Evolutionary conservation across 495 filamentous ascomycete genomes (phyloP).

Genomic region (Penicillium ochrochloron): DNA sequence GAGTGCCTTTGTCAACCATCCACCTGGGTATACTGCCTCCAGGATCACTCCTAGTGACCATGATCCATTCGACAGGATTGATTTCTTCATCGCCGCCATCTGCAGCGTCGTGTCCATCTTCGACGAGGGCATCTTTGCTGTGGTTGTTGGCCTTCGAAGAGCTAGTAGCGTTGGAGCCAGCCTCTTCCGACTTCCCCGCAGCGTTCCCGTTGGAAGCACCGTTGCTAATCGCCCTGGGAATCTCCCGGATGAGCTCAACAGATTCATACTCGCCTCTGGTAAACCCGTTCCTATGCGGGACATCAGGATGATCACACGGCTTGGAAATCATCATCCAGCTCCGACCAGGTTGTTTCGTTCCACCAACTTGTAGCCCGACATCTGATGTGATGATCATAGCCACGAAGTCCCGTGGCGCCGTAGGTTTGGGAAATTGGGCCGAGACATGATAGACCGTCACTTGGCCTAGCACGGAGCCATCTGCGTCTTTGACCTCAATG

Average conservation of each 20-base stretch:
- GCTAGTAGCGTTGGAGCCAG: neutral
- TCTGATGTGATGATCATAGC: conserved; percentile 67
- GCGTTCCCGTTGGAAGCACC: conserved; percentile 2
- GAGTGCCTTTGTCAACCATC: conserved; percentile 93
- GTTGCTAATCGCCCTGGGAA: conserved; percentile 52
- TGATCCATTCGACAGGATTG: conserved; percentile 90
- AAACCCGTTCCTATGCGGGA: conserved; percentile 67
- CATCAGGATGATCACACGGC: conserved; percentile 77
- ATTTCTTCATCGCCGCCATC: conserved; percentile 54
- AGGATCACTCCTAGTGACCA: conserved; percentile 94
- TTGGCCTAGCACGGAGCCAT: conserved; percentile 55
- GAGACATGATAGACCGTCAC: conserved; percentile 77
- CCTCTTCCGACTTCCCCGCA: neutral
- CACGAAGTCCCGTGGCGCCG: conserved; percentile 86
- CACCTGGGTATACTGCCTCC: conserved; percentile 91
- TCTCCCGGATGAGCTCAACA: conserved; percentile 87
- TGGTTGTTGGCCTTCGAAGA: neutral
- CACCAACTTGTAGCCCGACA: conserved; percentile 30
- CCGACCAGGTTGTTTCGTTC: conserved; percentile 40
- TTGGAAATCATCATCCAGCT: conserved; percentile 87
- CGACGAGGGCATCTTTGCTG: conserved; percentile 20
- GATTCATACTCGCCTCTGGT: conserved; percentile 89
- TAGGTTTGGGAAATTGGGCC: conserved; percentile 88
- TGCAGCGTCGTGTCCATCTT: conserved; percentile 46
- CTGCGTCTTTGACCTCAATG: conserved; percentile 42